Percentiles rank a stretch among this genome's conserved stretches.
Evolutionary conservation across 768 basidiomycete species (phyloP).

Genomic region (Trametes gibbosa): DNA sequence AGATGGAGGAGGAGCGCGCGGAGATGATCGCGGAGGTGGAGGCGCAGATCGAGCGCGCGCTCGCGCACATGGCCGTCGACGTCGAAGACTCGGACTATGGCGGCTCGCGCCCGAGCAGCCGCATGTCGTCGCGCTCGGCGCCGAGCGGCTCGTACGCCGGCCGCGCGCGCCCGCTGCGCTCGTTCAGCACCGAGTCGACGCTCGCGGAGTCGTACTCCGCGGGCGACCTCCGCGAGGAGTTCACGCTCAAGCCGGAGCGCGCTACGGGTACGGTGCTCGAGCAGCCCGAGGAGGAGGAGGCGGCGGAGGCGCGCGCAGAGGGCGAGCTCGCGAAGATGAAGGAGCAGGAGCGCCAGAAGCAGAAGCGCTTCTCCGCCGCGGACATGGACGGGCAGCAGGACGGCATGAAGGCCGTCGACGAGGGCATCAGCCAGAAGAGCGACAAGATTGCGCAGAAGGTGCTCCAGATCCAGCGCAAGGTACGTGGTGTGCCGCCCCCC

Average conservation of each 20-base stretch:
- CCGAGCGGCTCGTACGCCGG: slow-evolving; percentile 35
- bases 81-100: slow-evolving; percentile 75
- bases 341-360: slow-evolving; percentile 43
- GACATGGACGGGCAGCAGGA: slow-evolving; percentile 64
- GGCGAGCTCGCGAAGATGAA: slow-evolving; percentile 30
- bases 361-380: slow-evolving; percentile 79
- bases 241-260: slow-evolving; percentile 35
- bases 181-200: slow-evolving; percentile 78
- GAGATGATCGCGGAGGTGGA: slow-evolving; percentile 94
- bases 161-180: slow-evolving; percentile 51
- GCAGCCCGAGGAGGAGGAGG: slow-evolving; percentile 52
- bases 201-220: slow-evolving; percentile 66
- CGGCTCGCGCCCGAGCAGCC: slow-evolving; percentile 65
- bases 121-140: slow-evolving; percentile 54
- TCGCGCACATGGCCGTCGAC: slow-evolving; percentile 82
- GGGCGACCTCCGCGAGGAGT: slow-evolving; percentile 34
- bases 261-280: slow-evolving; percentile 56
- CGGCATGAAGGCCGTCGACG: slow-evolving; percentile 83
- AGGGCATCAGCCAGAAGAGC: slow-evolving; percentile 79
- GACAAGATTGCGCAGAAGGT: slow-evolving; percentile 90
- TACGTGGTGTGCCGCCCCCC: slow-evolving; percentile 39
- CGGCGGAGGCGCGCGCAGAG: slow-evolving; percentile 23
- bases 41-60: slow-evolving; percentile 84
- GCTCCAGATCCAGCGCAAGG: slow-evolving; percentile 88
- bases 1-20: slow-evolving; percentile 82